Evolutionary conservation across 2,329 filamentous ascomycete species (phyloP), one percentile per base, ranked within the genome.

Genomic region (Colletotrichum caudatum): DNA sequence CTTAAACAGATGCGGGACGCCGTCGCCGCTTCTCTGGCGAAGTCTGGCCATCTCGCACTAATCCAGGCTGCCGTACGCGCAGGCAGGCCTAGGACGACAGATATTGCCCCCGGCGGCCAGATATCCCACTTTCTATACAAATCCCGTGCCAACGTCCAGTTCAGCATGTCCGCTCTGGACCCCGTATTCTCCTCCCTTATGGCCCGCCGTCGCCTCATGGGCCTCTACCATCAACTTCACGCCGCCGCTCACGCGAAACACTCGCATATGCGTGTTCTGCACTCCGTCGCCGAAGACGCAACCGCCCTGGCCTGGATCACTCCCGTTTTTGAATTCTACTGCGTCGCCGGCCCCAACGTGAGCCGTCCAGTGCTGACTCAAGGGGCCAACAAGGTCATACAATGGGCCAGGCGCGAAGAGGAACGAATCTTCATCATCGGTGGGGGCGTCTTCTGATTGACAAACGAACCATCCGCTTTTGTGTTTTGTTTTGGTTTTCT

Each of bases 101-200:
- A 96, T 71, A 91, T 99, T 70, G 88, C 94, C 1, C 93, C 94
- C 0, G 93, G 92, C 33, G 93, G 92, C 20, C 91, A 92, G 41
- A 84, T 98, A 64, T 91, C 92, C 75, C 96, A 99, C 84, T 99
- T 98, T 78, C 83, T 99, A 23, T 99, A 97, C 86, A 99, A 98
- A 82, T 97, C 94, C 20, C 90, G 94, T 71, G 91, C 92, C 26
- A 97, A 99, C 76, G 96, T 99, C 37, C 97, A 99, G 80, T 99
- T 98, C 81, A 92, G 90, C 75, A 97, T 97, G 94, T 93, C 95
- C 1, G 91, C 93, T 0, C 92, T 94, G 72, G 86, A 90, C 12
- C 92, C 93, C 0, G 84, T 91, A 68, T 96, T 96, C 77, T 76
- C 75, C 48, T 76, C 78, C 26, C 79, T 88, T 5, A 83, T 93